These are phyloP conservation scores for Arthrobotrys sinensis DNA, from an alignment of 2,329 filamentous ascomycete genomes.

Conservation along the genomic window DNA sequence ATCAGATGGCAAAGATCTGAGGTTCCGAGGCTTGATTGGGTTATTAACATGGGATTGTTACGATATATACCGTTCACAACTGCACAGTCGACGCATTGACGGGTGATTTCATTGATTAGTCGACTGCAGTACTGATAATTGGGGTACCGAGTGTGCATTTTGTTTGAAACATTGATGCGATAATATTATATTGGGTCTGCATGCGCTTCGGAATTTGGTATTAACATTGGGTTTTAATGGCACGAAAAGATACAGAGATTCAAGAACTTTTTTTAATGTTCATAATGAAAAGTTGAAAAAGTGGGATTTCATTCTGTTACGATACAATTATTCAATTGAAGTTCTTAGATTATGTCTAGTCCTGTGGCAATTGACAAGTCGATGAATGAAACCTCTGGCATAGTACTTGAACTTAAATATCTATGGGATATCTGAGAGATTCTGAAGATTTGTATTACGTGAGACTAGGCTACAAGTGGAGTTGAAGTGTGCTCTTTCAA, in stretches of 20 bases:
- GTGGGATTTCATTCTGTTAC: constrained; percentile 14
- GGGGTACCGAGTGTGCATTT: constrained; percentile 13
- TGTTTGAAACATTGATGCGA: constrained; percentile 9
- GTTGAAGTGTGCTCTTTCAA: too few species aligned
- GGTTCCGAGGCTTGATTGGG: neutral
- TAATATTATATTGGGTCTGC: constrained; percentile 13
- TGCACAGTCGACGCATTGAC: neutral
- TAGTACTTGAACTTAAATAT: too few species aligned
- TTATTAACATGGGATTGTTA: constrained; percentile 15
- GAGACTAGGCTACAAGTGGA: too few species aligned
- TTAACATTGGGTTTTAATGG: neutral
- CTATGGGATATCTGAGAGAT: too few species aligned
- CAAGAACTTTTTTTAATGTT: constrained; percentile 31
- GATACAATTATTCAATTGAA: constrained; percentile 8
- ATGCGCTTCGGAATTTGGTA: constrained; percentile 1
- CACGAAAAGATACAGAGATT: neutral
- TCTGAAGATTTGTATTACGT: too few species aligned
- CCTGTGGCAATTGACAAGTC: too few species aligned
- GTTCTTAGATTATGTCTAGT: neutral
- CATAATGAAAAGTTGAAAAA: constrained; percentile 49
- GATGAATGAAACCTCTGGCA: too few species aligned
- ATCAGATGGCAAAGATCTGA: constrained; percentile 3
- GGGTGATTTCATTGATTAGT: neutral
- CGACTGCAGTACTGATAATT: neutral
- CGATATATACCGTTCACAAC: constrained; percentile 14